A percentile compares a stretch with the other conserved stretches of the same genome.
Conservation (phyloP, 331 rosid genomes). For the Phaseolus coccineus region DNA sequence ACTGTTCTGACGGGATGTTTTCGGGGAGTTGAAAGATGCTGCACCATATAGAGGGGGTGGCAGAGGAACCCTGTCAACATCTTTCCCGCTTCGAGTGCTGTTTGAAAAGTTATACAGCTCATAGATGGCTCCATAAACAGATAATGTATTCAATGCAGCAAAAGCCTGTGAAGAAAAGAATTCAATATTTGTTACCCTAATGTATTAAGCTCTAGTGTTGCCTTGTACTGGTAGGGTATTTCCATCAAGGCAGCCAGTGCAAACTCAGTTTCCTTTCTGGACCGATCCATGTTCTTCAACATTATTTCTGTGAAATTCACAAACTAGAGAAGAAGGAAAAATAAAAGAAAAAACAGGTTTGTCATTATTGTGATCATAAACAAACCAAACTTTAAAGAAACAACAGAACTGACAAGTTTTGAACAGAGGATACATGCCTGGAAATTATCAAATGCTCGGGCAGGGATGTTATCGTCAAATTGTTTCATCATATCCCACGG, state of each 20-base stretch:
- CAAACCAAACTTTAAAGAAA: not conserved
- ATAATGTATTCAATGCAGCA: slow-evolving; percentile 34
- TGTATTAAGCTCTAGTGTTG: slow-evolving; percentile 78
- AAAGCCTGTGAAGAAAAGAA: slow-evolving; percentile 15
- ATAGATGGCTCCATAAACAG: slow-evolving; percentile 37
- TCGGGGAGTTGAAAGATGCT: slow-evolving; percentile 56
- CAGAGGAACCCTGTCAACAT: slow-evolving; percentile 73
- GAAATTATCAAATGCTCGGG: slow-evolving; percentile 93
- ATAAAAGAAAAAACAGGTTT: slow-evolving; percentile 11
- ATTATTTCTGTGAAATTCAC: slow-evolving; percentile 94
- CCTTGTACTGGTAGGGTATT: slow-evolving; percentile 91
- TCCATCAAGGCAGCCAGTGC: slow-evolving; percentile 95
- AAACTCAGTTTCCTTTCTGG: slow-evolving; percentile 89
- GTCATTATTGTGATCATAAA: slow-evolving; percentile 14
- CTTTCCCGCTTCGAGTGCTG: slow-evolving; percentile 74
- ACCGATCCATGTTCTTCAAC: slow-evolving; percentile 74
- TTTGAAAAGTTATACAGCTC: slow-evolving; percentile 30
- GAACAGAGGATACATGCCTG: slow-evolving; percentile 64
- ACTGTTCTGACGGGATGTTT: slow-evolving; percentile 59
- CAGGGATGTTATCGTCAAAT: slow-evolving; percentile 95
- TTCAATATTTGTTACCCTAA: slow-evolving; percentile 71
- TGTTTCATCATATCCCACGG: slow-evolving; percentile 98
- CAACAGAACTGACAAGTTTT: slow-evolving; percentile 24
- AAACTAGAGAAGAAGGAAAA: slow-evolving; percentile 61
- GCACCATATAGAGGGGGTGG: slow-evolving; percentile 87